A percentile compares a stretch with the other conserved stretches of the same genome.
Conservation (phyloP, 2,329 filamentous ascomycete genomes). For the Aspergillus brunneoviolaceus region DNA sequence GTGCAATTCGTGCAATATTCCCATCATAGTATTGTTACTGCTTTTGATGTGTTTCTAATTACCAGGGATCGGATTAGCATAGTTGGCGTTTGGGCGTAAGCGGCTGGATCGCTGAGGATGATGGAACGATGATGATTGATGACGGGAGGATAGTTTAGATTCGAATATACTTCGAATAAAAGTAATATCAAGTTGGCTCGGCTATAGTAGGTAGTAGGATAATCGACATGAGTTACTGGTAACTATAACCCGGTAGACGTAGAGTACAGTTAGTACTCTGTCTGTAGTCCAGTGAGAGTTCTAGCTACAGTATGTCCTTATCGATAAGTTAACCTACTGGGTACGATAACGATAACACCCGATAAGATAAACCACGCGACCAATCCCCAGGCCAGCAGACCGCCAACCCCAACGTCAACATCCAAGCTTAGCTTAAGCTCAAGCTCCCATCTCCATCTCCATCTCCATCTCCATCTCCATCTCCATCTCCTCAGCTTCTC, state of each 20-base stretch:
- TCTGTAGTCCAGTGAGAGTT: too few species aligned
- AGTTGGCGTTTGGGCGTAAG: slow-evolving; percentile 28
- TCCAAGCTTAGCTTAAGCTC: neutral
- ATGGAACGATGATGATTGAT: slow-evolving; percentile 9
- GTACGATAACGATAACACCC: neutral
- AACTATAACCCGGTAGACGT: too few species aligned
- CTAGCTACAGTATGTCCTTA: neutral
- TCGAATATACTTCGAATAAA: neutral
- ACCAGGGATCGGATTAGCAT: slow-evolving; percentile 18
- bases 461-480: too few species aligned
- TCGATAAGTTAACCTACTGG: too few species aligned
- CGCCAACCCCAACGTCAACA: neutral
- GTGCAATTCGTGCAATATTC: neutral
- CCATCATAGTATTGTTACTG: neutral
- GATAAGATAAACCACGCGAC: neutral
- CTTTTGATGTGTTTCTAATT: neutral
- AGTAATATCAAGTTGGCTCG: neutral
- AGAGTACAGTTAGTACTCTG: too few species aligned
- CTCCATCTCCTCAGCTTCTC: neutral
- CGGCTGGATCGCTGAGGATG: slow-evolving; percentile 9
- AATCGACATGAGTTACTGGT: too few species aligned
- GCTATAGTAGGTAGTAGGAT: neutral
- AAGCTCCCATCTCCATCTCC: neutral
- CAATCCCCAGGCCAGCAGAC: neutral
- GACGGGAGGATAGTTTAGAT: neutral